A percentile compares a stretch with the other conserved stretches of the same genome.
Evolutionary conservation across 192 early-diverging fungal species (phyloP).

Genomic region (Coemansia umbellata): DNA sequence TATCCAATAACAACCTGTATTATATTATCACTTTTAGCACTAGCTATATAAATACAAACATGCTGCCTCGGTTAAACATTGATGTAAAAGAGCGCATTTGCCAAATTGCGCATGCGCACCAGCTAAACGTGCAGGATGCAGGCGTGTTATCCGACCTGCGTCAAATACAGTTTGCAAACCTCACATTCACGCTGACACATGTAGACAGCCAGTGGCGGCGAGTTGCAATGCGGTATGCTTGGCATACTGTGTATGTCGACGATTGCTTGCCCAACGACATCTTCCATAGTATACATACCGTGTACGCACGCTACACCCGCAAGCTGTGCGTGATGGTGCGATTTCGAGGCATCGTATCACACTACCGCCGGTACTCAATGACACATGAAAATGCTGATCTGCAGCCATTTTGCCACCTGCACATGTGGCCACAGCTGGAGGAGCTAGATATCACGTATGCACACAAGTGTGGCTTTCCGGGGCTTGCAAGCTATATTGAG

Average conservation of each 20-base stretch:
- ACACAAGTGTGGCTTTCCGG: constrained; percentile 50
- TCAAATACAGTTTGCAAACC: constrained; percentile 18
- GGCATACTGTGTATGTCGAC: constrained; percentile 39
- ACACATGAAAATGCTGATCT: constrained; percentile 30
- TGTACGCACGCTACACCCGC: constrained; percentile 24
- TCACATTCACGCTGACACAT: constrained; percentile 16
- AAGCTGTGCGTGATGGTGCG: constrained; percentile 29
- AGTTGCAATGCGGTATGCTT: constrained; percentile 30
- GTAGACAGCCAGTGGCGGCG: constrained; percentile 36
- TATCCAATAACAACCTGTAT: not conserved
- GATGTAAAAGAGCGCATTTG: constrained; percentile 48
- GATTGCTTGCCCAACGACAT: not conserved
- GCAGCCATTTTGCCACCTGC: constrained; percentile 38
- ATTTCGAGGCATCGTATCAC: constrained; percentile 33
- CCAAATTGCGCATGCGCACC: constrained; percentile 10
- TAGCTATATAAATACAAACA: too few species aligned
- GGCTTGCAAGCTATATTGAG: constrained; percentile 36
- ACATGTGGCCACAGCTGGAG: constrained; percentile 18
- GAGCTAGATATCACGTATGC: constrained; percentile 40
- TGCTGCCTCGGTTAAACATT: constrained; percentile 15
- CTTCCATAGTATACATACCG: constrained; percentile 4
- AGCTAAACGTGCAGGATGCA: not conserved
- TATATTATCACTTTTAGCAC: not conserved
- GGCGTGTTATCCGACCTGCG: not conserved
- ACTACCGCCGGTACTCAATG: constrained; percentile 34